Conservation (phyloP, 202 grass and related monocot species). For the Carex arenaria region DNA sequence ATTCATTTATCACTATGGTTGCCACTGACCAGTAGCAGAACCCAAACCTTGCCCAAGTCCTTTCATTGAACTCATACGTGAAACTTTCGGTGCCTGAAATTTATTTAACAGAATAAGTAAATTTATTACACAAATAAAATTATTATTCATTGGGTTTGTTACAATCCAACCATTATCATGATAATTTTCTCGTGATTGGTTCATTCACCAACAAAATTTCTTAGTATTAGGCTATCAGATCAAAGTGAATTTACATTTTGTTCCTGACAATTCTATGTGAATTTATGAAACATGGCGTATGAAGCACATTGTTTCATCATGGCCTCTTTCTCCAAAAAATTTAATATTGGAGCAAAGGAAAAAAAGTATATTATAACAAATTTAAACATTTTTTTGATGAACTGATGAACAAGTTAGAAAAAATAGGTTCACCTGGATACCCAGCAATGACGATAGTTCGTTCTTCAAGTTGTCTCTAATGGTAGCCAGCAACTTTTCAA, state of each 20-base stretch:
- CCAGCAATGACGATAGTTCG: conserved; percentile 70
- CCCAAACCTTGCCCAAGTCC: conserved; percentile 47
- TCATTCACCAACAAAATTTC: neutral
- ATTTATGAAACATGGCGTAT: neutral
- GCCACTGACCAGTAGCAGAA: conserved; percentile 61
- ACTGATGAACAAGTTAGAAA: neutral
- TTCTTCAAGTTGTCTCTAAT: conserved; percentile 80
- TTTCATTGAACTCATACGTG: conserved; percentile 65
- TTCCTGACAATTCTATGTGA: neutral
- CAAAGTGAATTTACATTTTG: neutral
- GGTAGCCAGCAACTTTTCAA: conserved; percentile 84
- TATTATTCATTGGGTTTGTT: neutral
- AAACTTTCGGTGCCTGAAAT: conserved; percentile 74
- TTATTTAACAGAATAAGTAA: conserved; percentile 24
- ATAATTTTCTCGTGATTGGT: neutral
- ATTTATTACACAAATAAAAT: conserved; percentile 6
- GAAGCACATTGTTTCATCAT: neutral
- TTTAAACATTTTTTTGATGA: neutral
- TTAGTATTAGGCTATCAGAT: neutral
- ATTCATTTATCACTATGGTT: too few species aligned
- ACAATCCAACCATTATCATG: neutral
- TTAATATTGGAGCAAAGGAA: neutral
- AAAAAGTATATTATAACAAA: neutral
- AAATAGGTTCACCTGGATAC: conserved; percentile 58
- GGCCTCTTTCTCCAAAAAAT: neutral